Evolutionary conservation across 2,329 filamentous ascomycete genomes (phyloP), one percentile per base, ranked within the genome.

Genomic region (Exophiala sideris): DNA sequence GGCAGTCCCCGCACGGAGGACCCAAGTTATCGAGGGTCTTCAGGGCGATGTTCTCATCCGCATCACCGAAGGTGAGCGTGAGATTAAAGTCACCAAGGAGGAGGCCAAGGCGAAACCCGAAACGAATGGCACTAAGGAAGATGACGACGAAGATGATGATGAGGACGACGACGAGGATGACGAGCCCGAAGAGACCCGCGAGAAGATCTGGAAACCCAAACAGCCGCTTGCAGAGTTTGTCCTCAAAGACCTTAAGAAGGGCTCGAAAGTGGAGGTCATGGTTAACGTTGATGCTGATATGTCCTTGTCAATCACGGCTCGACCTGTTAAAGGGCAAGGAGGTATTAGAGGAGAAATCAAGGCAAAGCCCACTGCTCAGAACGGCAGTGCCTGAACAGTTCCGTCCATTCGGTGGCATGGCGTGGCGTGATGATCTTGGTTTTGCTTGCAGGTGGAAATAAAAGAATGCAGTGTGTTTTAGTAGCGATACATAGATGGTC

Each of bases 81-180:
- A 95, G 72, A 96, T 97, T 79, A 95, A 95, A 75, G 85, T 96
- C 66, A 92, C 89, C 59, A 90, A 94, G 77, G 85, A 89, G 34
- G 88, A 92, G 75, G 83, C 86, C 58, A 90, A 90, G 79, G 63
- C 83, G 56, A 88, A 89, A 73, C 71, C 77, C 20, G 77, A 79
- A 58, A 77, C 75, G 64, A 79, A 81, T 62, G 62, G 60, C 12
- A 80, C 84, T 60, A 81, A 82, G 58, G 76, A 78, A 16, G 78
- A 79, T 44, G 80, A 83, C 44, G 79, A 81, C 1, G 81, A 83
- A 36, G 84, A 84, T 18, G 82, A 84, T 53, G 82, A 82, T 54
- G 82, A 86, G 48, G 81, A 76, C 42, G 79, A 82, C 24, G 78
- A 81, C 3, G 79, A 77, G 14, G 82, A 88, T 40, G 90, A 96